Evolutionary conservation across 2,329 filamentous ascomycete genomes (phyloP).

Genomic region (Colletotrichum navitas): DNA sequence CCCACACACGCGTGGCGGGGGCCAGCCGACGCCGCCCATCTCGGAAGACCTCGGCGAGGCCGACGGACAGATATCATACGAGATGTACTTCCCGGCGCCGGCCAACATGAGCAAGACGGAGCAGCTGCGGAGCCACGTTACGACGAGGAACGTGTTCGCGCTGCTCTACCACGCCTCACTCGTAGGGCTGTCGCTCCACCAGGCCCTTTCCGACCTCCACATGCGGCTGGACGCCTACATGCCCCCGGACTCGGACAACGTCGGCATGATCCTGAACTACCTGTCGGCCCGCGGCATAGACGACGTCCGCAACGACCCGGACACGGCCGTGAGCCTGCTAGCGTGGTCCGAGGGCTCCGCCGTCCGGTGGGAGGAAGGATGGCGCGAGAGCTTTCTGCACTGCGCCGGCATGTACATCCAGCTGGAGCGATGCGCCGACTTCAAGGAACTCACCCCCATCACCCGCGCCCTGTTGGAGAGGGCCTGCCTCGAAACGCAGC

Average conservation of each 20-base stretch:
- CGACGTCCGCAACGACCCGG: constrained; percentile 72
- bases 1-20: constrained; percentile 48
- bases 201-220: constrained; percentile 73
- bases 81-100: constrained; percentile 74
- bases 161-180: constrained; percentile 73
- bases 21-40: constrained; percentile 58
- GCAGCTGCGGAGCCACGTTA: constrained; percentile 70
- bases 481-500: constrained; percentile 71
- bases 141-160: constrained; percentile 77
- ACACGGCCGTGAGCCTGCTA: constrained; percentile 71
- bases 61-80: constrained; percentile 69
- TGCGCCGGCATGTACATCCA: constrained; percentile 72
- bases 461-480: constrained; percentile 73
- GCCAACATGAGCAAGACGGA: constrained; percentile 60
- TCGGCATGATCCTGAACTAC: constrained; percentile 72
- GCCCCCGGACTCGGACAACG: constrained; percentile 67
- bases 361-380: constrained; percentile 75
- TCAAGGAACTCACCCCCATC: constrained; percentile 69
- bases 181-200: constrained; percentile 73
- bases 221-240: constrained; percentile 70
- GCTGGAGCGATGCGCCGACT: constrained; percentile 68
- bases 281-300: constrained; percentile 70
- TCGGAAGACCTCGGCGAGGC: constrained; percentile 60
- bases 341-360: constrained; percentile 74
- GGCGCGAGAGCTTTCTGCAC: constrained; percentile 76